Percentiles rank a stretch among this genome's conserved stretches.
These are phyloP conservation scores for Colletotrichum abscissum DNA, from an alignment of 2,329 filamentous ascomycete genomes.

Conservation along the genomic window DNA sequence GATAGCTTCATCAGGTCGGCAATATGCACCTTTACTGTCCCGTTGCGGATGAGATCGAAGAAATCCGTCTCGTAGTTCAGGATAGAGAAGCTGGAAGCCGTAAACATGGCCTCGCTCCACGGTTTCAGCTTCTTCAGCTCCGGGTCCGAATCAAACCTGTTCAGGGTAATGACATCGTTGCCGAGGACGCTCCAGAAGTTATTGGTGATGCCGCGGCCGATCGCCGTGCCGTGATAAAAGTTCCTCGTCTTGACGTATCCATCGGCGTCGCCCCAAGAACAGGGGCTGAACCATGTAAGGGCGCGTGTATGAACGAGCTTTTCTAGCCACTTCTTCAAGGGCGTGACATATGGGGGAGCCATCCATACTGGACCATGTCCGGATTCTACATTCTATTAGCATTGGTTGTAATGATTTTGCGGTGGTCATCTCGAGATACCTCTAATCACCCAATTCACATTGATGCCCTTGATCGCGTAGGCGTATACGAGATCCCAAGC, in stretches of 20 bases:
- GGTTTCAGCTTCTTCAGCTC: constrained; percentile 65
- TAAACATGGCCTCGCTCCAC: constrained; percentile 62
- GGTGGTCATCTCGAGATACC: constrained; percentile 42
- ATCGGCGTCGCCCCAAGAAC: constrained; percentile 75
- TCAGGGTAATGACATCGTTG: constrained; percentile 64
- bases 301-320: constrained; percentile 74
- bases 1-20: constrained; percentile 61
- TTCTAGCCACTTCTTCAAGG: constrained; percentile 75
- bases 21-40: constrained; percentile 63
- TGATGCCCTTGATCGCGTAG: constrained; percentile 64
- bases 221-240: constrained; percentile 67
- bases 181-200: constrained; percentile 69
- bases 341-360: constrained; percentile 71
- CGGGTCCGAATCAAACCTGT: constrained; percentile 65
- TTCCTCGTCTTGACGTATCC: constrained; percentile 65
- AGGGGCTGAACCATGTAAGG: constrained; percentile 80
- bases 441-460: constrained; percentile 71
- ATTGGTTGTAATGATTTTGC: too few relatives aligned
- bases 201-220: constrained; percentile 67
- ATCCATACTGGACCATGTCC: constrained; percentile 71
- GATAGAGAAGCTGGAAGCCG: constrained; percentile 67
- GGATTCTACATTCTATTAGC: constrained; percentile 41
- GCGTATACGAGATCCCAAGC: constrained; percentile 74
- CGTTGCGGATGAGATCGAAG: constrained; percentile 64
- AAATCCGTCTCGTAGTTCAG: constrained; percentile 69